Base-by-base conservation (phyloP, 1,284 basidiomycete species). In the Psilocybe mexicana region DNA sequence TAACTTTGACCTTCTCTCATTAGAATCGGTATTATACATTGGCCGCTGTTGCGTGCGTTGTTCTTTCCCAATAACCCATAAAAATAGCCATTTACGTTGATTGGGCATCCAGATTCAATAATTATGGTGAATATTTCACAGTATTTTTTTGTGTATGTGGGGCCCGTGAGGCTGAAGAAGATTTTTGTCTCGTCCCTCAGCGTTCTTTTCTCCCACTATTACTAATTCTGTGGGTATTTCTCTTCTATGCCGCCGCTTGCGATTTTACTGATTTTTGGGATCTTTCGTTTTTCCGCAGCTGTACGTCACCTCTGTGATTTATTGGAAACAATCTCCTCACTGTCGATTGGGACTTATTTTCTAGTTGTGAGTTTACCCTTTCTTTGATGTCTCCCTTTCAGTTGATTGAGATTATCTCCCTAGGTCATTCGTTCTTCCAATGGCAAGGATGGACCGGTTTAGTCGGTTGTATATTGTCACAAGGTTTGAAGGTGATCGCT, bases 401-500 rank as follows among this genome's bases (percentile, higher is more conserved):
- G 24, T 26, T 38, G 14, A 18, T 46, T 52, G 12, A 36, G 6
- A 45, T 59, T 46, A 54, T 45, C 57, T 23, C 11, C 11, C 6
- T 54, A 81, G 80, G 80, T 67, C 62, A 68, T n/a, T 57, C 55
- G 24, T 83, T 80, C 71, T 81, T 81, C 62, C 71, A 70, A 61
- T 85, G 83, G 83, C 82, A 85, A 75, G 83, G 82, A 38, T 80
- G 78, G 74, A 84, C 82, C 2, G 83, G 83, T 11, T 65, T 85
- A 14, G 67, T 82, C 47, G 74, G 78, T 28, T 80, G 78, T 67
- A 75, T 82, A 65, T 70, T 84, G 43, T 79, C 82, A 45, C 80
- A 85, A 76, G 68, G 83, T 84, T 46, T 44, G 77, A 65, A 11
- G 38, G 5, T 30, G 10, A 52, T 24, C 23, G 36, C 55, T 48